Percentiles rank a stretch among this genome's conserved stretches.
These are phyloP conservation scores for Pseudisothecium myosuroides DNA, from an alignment of 225 moss, liverwort and hornwort species.

Conservation along the genomic window DNA sequence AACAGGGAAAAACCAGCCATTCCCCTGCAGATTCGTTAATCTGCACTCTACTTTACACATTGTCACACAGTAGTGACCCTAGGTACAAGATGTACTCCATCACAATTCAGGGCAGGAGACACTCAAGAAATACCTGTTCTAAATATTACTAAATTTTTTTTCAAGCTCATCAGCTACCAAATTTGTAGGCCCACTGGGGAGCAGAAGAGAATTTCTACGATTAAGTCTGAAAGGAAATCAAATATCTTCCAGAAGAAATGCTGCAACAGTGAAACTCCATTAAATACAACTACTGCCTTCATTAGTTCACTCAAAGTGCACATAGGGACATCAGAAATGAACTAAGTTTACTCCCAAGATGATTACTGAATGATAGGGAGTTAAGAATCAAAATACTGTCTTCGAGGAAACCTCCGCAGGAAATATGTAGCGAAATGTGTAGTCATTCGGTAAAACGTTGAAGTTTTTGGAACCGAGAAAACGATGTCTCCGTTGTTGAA, in stretches of 20 bases:
- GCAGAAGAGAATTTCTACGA: neutral
- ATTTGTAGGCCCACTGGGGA: neutral
- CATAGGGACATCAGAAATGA: neutral
- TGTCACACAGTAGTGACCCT: neutral
- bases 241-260: constrained; percentile 8
- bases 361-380: neutral
- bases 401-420: constrained; percentile 18
- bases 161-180: neutral
- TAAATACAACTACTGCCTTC: constrained; percentile 5
- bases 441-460: constrained; percentile 53
- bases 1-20: neutral
- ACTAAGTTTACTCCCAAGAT: neutral
- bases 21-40: constrained; percentile 11
- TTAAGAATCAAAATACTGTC: constrained; percentile 8
- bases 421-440: constrained; percentile 72
- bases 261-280: neutral
- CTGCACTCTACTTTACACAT: constrained; percentile 25
- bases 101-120: constrained; percentile 3
- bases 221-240: neutral
- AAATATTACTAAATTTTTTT: neutral
- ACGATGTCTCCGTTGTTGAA: constrained; percentile 59
- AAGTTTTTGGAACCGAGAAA: constrained; percentile 57
- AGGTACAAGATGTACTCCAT: constrained; percentile 12
- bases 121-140: neutral
- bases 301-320: neutral